Evolutionary conservation across 2,329 filamentous ascomycete species (phyloP).

Genomic region (Hypoxylon sp.): DNA sequence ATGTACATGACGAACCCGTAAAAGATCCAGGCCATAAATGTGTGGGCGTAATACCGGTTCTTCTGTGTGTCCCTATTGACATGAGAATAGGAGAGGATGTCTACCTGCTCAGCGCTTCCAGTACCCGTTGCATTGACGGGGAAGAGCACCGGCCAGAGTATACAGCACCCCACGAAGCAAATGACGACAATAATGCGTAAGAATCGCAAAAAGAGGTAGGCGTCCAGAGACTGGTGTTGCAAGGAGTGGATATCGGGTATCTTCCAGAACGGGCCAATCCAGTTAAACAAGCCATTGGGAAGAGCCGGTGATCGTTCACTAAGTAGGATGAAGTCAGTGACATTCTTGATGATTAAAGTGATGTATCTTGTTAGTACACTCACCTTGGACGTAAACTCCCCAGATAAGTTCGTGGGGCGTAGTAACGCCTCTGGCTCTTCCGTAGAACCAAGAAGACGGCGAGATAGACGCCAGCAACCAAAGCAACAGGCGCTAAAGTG

Average conservation of each 20-base stretch:
- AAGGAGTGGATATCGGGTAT: slow-evolving; percentile 84
- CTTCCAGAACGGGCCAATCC: slow-evolving; percentile 77
- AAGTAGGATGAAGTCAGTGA: slow-evolving; percentile 22
- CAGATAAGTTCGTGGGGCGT: slow-evolving; percentile 66
- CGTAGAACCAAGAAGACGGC: slow-evolving; percentile 63
- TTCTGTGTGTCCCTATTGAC: slow-evolving; percentile 68
- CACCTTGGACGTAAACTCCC: slow-evolving; percentile 62
- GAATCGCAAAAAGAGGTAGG: slow-evolving; percentile 91
- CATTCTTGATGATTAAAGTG: background rate
- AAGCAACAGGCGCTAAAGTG: slow-evolving; percentile 59
- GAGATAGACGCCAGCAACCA: slow-evolving; percentile 60
- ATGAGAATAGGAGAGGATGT: slow-evolving; percentile 85
- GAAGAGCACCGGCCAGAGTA: slow-evolving; percentile 90
- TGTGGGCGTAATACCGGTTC: slow-evolving; percentile 84
- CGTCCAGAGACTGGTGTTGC: slow-evolving; percentile 92
- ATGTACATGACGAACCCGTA: slow-evolving; percentile 91
- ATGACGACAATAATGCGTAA: slow-evolving; percentile 82
- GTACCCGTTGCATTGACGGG: slow-evolving; percentile 90
- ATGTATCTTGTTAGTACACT: slow-evolving; percentile 17
- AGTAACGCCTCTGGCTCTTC: slow-evolving; percentile 63
- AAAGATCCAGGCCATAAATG: slow-evolving; percentile 85
- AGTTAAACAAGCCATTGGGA: slow-evolving; percentile 75
- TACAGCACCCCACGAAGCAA: slow-evolving; percentile 84
- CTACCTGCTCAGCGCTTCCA: slow-evolving; percentile 74
- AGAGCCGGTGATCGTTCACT: slow-evolving; percentile 72